These are phyloP conservation scores for Spizellomyces sp. DNA, from an alignment of 192 early-diverging fungal species.

Conservation along the genomic window DNA sequence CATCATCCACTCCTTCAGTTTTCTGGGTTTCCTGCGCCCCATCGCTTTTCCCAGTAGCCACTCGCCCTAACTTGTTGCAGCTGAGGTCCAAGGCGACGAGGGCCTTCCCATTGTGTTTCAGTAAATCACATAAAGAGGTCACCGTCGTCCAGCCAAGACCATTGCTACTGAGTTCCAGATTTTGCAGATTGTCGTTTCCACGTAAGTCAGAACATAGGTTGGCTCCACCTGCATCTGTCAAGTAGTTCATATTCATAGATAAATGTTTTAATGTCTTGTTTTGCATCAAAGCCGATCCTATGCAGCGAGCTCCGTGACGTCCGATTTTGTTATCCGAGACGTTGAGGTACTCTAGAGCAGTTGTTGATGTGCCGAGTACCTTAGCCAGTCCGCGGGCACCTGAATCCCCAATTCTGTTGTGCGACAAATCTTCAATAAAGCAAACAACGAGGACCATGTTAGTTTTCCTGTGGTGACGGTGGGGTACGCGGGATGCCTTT, in stretches of 20 bases:
- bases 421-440: constrained; percentile 43
- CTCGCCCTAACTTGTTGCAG: constrained; percentile 49
- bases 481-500: neutral
- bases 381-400: constrained; percentile 51
- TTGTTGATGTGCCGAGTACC: constrained; percentile 34
- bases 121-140: constrained; percentile 26
- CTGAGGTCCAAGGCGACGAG: constrained; percentile 44
- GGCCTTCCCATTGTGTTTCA: constrained; percentile 36
- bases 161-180: constrained; percentile 44
- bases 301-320: constrained; percentile 28
- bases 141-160: constrained; percentile 37
- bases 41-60: neutral
- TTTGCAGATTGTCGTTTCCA: constrained; percentile 29
- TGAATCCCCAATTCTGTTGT: constrained; percentile 52
- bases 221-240: constrained; percentile 45
- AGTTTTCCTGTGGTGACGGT: neutral
- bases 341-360: constrained; percentile 34
- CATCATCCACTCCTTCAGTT: constrained; percentile 26
- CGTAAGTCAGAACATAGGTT: constrained; percentile 30
- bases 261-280: constrained; percentile 39
- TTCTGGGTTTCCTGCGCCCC: constrained; percentile 7
- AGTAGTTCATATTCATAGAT: constrained; percentile 40
- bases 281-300: constrained; percentile 38
- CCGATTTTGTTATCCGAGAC: constrained; percentile 51
- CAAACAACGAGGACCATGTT: neutral